These are phyloP conservation scores for Sherardia arvensis DNA, from an alignment of 257 asterid genomes.

Conservation along the genomic window DNA sequence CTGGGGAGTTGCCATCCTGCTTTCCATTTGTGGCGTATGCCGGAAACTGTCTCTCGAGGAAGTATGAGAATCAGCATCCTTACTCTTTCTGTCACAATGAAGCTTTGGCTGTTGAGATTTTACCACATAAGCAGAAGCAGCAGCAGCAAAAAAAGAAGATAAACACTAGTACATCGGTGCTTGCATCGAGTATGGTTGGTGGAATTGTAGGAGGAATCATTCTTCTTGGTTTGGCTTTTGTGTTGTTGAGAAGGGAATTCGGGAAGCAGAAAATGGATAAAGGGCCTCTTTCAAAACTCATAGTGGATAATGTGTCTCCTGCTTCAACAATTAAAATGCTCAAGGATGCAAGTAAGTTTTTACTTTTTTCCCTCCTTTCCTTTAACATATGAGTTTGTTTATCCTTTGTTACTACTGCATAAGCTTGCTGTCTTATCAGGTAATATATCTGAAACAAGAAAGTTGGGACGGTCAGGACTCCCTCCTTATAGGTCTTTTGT, in stretches of 20 bases:
- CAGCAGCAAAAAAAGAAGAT: constrained; percentile 15
- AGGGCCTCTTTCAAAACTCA: constrained; percentile 30
- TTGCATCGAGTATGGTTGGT: constrained; percentile 61
- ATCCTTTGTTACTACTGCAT: background rate
- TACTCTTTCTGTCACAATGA: constrained; percentile 51
- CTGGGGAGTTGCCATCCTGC: constrained; percentile 77
- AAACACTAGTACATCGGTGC: constrained; percentile 27
- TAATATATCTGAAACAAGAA: constrained; percentile 70
- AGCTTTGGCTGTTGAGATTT: constrained; percentile 72
- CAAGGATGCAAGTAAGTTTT: constrained; percentile 68
- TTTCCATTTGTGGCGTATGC: constrained; percentile 30
- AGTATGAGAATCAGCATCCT: constrained; percentile 39
- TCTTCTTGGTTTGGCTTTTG: constrained; percentile 39
- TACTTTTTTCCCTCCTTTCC: background rate
- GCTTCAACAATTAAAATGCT: constrained; percentile 69
- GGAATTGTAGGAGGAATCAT: constrained; percentile 45
- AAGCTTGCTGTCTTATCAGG: constrained; percentile 34
- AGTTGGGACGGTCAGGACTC: constrained; percentile 61
- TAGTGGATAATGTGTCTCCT: constrained; percentile 53
- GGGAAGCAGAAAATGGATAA: constrained; percentile 25
- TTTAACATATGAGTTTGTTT: background rate
- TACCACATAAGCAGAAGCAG: constrained; percentile 27
- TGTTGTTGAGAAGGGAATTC: constrained; percentile 34
- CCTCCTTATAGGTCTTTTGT: constrained; percentile 64
- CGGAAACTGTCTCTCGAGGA: constrained; percentile 55